Base-by-base conservation (phyloP, 2,329 filamentous ascomycete genomes). In the Fusarium caatingaense region DNA sequence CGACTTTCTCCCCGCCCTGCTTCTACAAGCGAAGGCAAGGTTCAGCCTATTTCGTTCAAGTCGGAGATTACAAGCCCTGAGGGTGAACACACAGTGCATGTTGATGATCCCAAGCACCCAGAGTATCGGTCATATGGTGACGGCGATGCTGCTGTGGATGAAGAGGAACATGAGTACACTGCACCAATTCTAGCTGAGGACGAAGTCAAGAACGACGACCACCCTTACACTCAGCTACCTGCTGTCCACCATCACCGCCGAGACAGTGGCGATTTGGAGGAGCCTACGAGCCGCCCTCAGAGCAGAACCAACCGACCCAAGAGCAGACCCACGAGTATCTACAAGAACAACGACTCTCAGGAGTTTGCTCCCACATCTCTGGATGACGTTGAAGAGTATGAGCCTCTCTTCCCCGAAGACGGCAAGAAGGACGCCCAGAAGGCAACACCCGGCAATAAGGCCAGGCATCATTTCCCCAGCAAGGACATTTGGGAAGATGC, bases 401-500 rank as follows among this genome's bases (percentile, higher is more conserved):
- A 98, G 78, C 96, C 96, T 3, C 83, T 99, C 6, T 99, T 99
- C 80, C 91, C 93, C 0, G 94, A 96, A 60, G 92, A 94, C 18
- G 86, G 87, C 6, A 87, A 89, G 59, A 83, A 86, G 56, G 81
- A 85, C 27, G 71, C 82, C 56, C 78, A 81, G 20, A 77, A 78
- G 32, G 74, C 78, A 11, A 75, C 81, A 41, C 58, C 76, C 48
- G 77, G 84, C 53, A 85, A 85, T 68, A 85, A 88, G 69, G 82
- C 86, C 65, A 88, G 89, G 68, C 91, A 91, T 64, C 80, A 87
- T 66, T 99, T 99, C 80, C 96, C 96, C 2, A 98, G 94, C 79
- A 92, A 94, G 78, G 96, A 99, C 78, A 89, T 98, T 42, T 99
- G 96, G 96, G 96, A 99, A 82, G 97, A 99, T 78, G 91, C 93